These are phyloP conservation scores for Lactifluus hygrophoroides DNA, from an alignment of 768 basidiomycete genomes.

Conservation along the genomic window DNA sequence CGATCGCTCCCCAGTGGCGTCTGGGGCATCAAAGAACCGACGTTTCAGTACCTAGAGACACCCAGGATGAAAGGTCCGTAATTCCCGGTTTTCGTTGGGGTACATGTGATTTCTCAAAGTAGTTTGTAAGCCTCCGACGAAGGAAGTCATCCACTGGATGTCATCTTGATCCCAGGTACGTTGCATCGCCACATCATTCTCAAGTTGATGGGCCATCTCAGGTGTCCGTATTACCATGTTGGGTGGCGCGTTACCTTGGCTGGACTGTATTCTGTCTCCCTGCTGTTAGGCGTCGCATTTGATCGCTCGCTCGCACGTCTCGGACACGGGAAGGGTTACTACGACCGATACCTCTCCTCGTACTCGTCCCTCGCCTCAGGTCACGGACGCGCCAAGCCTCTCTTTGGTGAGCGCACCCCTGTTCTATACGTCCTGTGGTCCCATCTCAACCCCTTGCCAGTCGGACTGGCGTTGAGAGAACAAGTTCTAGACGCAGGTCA, in stretches of 20 bases:
- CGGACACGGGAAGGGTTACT: constrained; percentile 80
- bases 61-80: constrained; percentile 47
- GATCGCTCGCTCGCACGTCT: constrained; percentile 59
- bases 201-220: neutral
- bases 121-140: neutral
- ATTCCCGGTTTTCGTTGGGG: neutral
- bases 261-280: neutral
- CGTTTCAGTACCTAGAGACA: constrained; percentile 32
- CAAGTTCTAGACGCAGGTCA: constrained; percentile 44
- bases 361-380: constrained; percentile 32
- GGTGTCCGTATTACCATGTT: neutral
- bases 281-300: constrained; percentile 57
- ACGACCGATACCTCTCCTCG: constrained; percentile 60
- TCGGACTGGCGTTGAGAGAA: constrained; percentile 44
- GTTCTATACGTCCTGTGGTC: neutral
- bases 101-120: neutral
- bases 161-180: constrained; percentile 18
- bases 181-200: neutral
- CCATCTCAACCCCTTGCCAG: neutral
- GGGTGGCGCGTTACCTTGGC: neutral
- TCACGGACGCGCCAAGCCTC: constrained; percentile 37
- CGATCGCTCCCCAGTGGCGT: constrained; percentile 45
- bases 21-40: constrained; percentile 75
- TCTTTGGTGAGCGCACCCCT: constrained; percentile 42
- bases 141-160: neutral